Base-by-base conservation (phyloP, 768 basidiomycete species). In the Austroboletus festivus region DNA sequence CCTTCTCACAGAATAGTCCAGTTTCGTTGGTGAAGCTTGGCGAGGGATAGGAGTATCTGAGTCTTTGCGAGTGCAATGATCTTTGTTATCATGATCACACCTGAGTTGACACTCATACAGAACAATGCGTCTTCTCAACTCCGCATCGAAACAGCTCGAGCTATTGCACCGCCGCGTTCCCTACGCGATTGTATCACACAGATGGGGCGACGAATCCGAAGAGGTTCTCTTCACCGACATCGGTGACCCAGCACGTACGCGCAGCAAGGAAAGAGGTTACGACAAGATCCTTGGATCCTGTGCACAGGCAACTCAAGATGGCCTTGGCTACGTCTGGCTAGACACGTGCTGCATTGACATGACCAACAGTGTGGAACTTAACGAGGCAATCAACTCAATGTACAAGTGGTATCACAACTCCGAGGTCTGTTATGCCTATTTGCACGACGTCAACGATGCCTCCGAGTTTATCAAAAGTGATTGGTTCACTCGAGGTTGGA, bases 321-420 rank as follows among this genome's bases (percentile, higher is more conserved):
- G 33, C 0, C 22, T 60, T 24, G n/a, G 21, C 15, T 61, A 63
- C 38, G 48, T 68, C 20, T 70, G 67, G 67, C 22, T 65, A 43
- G 61, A 70, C n/a, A 69, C 67, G 0, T 68, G 59, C 23, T 69
- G 69, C 39, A 67, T 70, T 44, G 46, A 68, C 43, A 63, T 48
- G 52, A 34, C 24, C 33, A 67, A 52, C 44, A 62, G 48, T 44
- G 47, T 61, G 2, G 68, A 68, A 31, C 58, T 70, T 16, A 22
- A 33, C 22, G 58, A 68, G 35, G 57, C 68, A 18, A 64, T 68
- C 46, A 62, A 65, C 28, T 48, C 63, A 15, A 68, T 70, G 65
- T 70, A 60, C 54, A 51, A n/a, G 33, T 69, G 69, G 69, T 70
- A 69, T 48, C 41, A 42, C 2, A 40, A 56, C 13, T 56, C 67